Base-by-base conservation (phyloP, 176 grass and related monocot species). In the Oryza meridionalis region DNA sequence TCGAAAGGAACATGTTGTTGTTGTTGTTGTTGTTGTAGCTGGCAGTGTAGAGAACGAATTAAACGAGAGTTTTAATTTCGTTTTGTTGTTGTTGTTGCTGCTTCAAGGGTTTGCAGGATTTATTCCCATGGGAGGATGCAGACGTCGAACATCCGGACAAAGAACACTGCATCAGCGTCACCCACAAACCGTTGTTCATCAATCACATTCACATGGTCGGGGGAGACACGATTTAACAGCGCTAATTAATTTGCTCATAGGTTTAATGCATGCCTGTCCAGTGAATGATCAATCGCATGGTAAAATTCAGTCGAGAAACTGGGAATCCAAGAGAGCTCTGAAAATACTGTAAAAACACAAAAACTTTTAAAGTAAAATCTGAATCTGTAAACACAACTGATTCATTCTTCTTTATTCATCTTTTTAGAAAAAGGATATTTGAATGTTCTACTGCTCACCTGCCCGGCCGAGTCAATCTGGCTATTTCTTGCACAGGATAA, bases 371-470 rank as follows among this genome's bases (percentile, higher is more conserved):
- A 21, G 53, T 58, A 58, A n/a, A 58, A 55, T 55, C 14, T 22
- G 21, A 61, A 21, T 61, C 55, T 61, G 19, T 61, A 22, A 61
- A 61, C 0, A 1, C 1, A 9, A 61, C 0, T 61, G 55, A 22
- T 61, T 61, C 21, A 21, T 33, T 3, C 47, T 35, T 29, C 37
- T 11, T 42, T 42, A 27, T 75, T 50, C 16, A 67, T 29, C 19
- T 68, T 59, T 58, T 59, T 58, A 17, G 7, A 24, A 61, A 61
- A 58, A 55, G 43, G 42, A 6, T 32, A 64, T 46, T 72, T 72
- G 62, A 88, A 78, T 83, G 46, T 84, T 43, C 66, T 16, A 43
- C 73, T 77, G 86, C 53, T 46, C 55, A 45, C 68, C 59, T 79
- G 67, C 46, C 16, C 21, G 29, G 59, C 16, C 13, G 29, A 35